A percentile compares a stretch with the other conserved stretches of the same genome.
phyloP scores from a whole-genome alignment of 2,329 filamentous ascomycete genomes.

The Domatiomyces catenatus region DNA sequence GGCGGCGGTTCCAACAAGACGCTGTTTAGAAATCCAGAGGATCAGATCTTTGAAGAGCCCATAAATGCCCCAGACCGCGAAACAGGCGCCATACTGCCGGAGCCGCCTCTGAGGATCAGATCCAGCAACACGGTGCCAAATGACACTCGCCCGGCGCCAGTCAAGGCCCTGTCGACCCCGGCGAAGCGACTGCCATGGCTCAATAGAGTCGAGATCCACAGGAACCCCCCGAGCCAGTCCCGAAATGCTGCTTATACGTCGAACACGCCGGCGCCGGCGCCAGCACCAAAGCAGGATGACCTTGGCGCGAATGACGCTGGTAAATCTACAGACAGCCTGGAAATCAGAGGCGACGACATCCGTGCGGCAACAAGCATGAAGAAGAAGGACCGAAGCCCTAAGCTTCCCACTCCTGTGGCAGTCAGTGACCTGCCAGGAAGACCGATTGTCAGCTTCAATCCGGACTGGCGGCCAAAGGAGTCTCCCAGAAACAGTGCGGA shows the following conservation, averaged over 20 bases:
- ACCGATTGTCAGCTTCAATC: conserved; percentile 94
- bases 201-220: conserved; percentile 58
- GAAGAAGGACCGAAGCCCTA: conserved; percentile 70
- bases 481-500: conserved; percentile 25
- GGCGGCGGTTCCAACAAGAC: conserved; percentile 30
- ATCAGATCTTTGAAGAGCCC: conserved; percentile 73
- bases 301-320: conserved; percentile 23
- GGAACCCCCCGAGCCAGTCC: conserved; percentile 69
- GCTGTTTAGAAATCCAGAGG: conserved; percentile 43
- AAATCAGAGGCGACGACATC: conserved; percentile 77
- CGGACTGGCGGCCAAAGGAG: conserved; percentile 46
- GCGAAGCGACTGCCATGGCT: conserved; percentile 21
- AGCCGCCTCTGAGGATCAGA: conserved; percentile 41
- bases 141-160: conserved; percentile 27
- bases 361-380: conserved; percentile 79
- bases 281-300: conserved; percentile 12
- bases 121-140: conserved; percentile 47
- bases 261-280: conserved; percentile 36
- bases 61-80: conserved; percentile 24
- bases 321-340: conserved; percentile 58
- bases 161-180: conserved; percentile 25
- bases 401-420: conserved; percentile 72
- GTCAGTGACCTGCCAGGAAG: conserved; percentile 82
- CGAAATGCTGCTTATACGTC: conserved; percentile 64
- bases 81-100: conserved; percentile 6